phyloP scores from a whole-genome alignment of 345 rosid genomes.

The Gossypium herbaceum region DNA sequence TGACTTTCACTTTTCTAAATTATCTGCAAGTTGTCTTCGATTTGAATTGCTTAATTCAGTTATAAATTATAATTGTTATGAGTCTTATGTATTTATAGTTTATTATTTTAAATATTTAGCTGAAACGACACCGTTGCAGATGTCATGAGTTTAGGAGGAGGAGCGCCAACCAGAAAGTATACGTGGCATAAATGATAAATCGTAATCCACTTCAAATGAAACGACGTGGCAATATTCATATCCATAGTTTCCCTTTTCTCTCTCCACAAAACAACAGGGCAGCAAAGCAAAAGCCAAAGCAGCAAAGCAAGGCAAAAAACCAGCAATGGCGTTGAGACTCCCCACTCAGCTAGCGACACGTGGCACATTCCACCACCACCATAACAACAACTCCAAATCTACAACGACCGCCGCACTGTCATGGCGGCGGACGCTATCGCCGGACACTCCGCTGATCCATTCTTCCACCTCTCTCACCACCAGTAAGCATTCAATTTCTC shows the following conservation, averaged over 20 bases:
- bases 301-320: neutral
- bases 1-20: too few species aligned
- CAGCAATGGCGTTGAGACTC: conserved; percentile 11
- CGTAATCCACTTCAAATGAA: neutral
- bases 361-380: conserved; percentile 4
- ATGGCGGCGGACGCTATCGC: conserved; percentile 1
- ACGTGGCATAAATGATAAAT: neutral
- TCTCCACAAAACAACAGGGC: neutral
- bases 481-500: conserved; percentile 5
- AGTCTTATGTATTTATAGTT: too few species aligned
- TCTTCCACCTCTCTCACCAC: neutral
- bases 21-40: too few species aligned
- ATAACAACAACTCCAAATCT: neutral
- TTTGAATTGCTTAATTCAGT: too few species aligned
- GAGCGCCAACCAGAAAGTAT: neutral
- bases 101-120: neutral
- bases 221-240: conserved; percentile 12
- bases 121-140: neutral
- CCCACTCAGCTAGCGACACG: conserved; percentile 22
- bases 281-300: neutral
- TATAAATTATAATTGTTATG: too few species aligned
- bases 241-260: conserved; percentile 2
- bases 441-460: neutral
- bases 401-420: conserved; percentile 1
- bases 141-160: neutral